Evolutionary conservation across 106 monocot genomes (phyloP).

Genomic region (Alisma plantagoaquatica): DNA sequence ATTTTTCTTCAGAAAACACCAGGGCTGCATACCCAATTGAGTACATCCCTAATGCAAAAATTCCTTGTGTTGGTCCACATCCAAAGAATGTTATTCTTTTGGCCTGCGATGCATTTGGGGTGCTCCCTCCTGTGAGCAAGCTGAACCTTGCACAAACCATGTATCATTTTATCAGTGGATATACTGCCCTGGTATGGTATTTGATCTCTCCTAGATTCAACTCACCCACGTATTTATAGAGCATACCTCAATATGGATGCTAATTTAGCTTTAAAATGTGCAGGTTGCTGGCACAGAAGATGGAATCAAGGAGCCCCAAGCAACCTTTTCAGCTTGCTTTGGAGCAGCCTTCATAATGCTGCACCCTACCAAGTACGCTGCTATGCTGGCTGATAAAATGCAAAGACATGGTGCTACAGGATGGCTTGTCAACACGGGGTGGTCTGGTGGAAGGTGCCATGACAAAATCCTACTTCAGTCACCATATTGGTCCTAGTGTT

Average conservation of each 20-base stretch:
- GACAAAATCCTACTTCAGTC: no score
- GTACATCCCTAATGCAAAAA: constrained; percentile 89
- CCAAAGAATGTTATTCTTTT: constrained; percentile 90
- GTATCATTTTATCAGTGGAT: constrained; percentile 98
- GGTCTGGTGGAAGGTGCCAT: constrained; percentile 99
- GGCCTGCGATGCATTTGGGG: constrained; percentile 94
- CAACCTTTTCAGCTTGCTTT: constrained; percentile 96
- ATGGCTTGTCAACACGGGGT: constrained; percentile 97
- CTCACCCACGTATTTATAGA: no score
- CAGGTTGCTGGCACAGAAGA: constrained; percentile 95
- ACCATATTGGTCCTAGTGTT: no score
- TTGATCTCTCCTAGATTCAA: neutral
- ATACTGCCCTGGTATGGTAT: constrained; percentile 63
- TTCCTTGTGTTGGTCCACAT: constrained; percentile 89
- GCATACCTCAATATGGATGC: no score
- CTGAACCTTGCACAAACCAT: constrained; percentile 88
- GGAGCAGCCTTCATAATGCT: constrained; percentile 97
- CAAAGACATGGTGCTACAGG: constrained; percentile 75
- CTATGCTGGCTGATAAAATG: constrained; percentile 95
- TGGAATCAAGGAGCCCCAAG: constrained; percentile 90
- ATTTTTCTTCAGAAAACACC: constrained; percentile 76
- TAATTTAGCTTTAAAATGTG: no score
- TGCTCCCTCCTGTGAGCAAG: constrained; percentile 93
- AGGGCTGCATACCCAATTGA: constrained; percentile 91
- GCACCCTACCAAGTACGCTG: constrained; percentile 88